A percentile compares a stretch with the other conserved stretches of the same genome.
These are phyloP conservation scores for Diutina siamensis DNA, from an alignment of 1,139 yeast genomes.

Conservation along the genomic window DNA sequence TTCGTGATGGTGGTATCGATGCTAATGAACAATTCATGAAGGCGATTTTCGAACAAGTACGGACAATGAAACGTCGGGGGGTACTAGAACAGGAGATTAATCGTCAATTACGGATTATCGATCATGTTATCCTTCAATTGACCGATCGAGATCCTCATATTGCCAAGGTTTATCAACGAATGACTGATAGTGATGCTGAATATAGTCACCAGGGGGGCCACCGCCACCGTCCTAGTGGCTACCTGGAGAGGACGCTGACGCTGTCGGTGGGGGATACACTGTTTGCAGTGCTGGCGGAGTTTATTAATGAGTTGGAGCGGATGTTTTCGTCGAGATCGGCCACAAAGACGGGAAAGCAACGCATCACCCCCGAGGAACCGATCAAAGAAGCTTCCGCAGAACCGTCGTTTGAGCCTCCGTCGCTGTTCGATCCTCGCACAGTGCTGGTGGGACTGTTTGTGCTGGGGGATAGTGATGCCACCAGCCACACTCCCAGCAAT, in stretches of 20 bases:
- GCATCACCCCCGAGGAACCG: slow-evolving; percentile 2
- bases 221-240: background rate
- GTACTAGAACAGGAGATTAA: background rate
- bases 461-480: background rate
- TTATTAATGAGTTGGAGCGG: slow-evolving; percentile 5
- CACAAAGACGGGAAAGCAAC: background rate
- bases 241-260: background rate
- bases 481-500: background rate
- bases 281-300: slow-evolving; percentile 5
- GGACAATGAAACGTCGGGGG: background rate
- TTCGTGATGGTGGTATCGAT: background rate
- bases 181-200: background rate
- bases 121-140: background rate
- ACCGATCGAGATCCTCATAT: slow-evolving; percentile 1
- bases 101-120: background rate
- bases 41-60: background rate
- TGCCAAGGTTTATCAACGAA: background rate
- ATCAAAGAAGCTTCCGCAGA: background rate
- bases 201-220: background rate
- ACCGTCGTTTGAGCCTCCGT: background rate
- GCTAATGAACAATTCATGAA: background rate
- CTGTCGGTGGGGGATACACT: slow-evolving; percentile 3
- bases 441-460: slow-evolving; percentile 1
- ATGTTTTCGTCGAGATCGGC: background rate
- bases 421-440: background rate